Evolutionary conservation across 176 grass and related monocot species (phyloP).

Genomic region (Rhipidocladum racemiflorum): DNA sequence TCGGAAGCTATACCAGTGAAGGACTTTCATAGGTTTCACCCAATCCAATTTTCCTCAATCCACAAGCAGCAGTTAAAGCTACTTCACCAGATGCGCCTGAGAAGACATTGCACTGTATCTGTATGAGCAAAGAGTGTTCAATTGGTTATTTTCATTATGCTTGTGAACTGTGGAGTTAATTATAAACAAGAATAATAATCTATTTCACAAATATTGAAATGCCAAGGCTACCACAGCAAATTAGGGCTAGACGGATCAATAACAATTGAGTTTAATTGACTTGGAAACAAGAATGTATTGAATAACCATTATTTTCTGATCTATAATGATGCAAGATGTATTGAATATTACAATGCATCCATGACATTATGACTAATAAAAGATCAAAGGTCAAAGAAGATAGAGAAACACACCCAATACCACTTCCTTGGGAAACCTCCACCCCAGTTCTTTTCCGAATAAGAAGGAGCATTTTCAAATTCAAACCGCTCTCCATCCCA

Average conservation of each 20-base stretch:
- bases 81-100: constrained; percentile 65
- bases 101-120: constrained; percentile 97
- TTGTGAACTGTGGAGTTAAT: background rate
- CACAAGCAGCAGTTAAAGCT: constrained; percentile 75
- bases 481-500: constrained; percentile 90
- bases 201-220: background rate
- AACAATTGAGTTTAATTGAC: background rate
- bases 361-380: constrained; percentile 13
- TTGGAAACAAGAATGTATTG: too few species aligned
- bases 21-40: constrained; percentile 71
- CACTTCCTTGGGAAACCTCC: constrained; percentile 90
- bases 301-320: too few species aligned
- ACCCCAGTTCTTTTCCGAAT: constrained; percentile 97
- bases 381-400: constrained; percentile 30
- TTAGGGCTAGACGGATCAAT: background rate
- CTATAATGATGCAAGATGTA: background rate
- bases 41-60: constrained; percentile 75
- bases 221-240: background rate
- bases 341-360: constrained; percentile 5
- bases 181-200: background rate
- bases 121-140: constrained; percentile 32
- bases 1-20: constrained; percentile 54
- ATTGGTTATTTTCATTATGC: background rate
- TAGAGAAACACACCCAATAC: constrained; percentile 76
- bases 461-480: constrained; percentile 94